Base-by-base conservation (phyloP, 805 yeast genomes). In the Candida ficus region DNA sequence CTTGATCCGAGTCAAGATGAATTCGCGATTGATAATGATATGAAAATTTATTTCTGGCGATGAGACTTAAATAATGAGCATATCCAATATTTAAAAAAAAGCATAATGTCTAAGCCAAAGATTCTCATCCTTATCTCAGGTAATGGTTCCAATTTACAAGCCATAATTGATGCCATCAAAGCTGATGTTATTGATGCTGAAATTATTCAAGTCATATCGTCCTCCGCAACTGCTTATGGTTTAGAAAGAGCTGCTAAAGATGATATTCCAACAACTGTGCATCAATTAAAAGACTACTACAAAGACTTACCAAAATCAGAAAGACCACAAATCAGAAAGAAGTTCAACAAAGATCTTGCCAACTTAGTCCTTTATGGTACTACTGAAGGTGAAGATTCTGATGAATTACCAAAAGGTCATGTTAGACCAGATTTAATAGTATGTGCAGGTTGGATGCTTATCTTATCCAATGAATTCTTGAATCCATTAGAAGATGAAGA, bases 391-490 rank as follows among this genome's bases (percentile, higher is more conserved):
- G 57, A 50, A 28, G 51, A 48, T 29, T 30, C 37, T 28, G 56
- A 43, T 28, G 51, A 48, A 41, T 28, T 43, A 26, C 39, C 39
- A 23, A 36, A 35, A 23, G 44, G 38, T 23, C 71, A 76, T 39
- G 50, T 60, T 25, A 71, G 72, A 49, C 98, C 98, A 5, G 86
- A 85, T 50, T 70, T 93, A 47, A 80, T 93, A 30, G 97, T 93
- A 6, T 93, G 99, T 65, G 99, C 99, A 5, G 99, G 99, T 2
- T 93, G 99, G 99, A 82, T 93, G 90, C 73, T 93, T 38, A 93
- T 93, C 43, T 70, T 93, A 44, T 84, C 96, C 1, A 80, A 87
- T 4, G 70, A 76, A 17, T 89, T 88, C 50, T 68, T 93, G 45
- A 64, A 67, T 29, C 89, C 90, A 4, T 62, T 90, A 26, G 76